These are phyloP conservation scores for Beta macrorhiza DNA, from an alignment of 179 eudicot genomes.

Conservation along the genomic window DNA sequence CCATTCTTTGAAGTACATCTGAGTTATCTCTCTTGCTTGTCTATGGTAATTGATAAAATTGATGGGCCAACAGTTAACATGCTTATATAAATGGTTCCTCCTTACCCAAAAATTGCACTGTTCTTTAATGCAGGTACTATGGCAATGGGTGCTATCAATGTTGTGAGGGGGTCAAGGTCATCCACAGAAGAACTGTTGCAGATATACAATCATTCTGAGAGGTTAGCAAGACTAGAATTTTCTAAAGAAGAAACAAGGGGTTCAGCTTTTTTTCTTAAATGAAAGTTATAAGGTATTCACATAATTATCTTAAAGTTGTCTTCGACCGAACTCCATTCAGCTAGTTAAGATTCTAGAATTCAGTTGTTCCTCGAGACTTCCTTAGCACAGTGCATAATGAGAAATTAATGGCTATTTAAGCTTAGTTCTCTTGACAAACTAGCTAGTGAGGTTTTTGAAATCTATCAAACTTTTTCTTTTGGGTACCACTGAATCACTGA, in stretches of 20 bases:
- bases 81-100: background rate
- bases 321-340: background rate
- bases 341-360: background rate
- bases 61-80: background rate
- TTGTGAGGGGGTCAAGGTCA: conserved; percentile 94
- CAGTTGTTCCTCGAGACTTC: background rate
- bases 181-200: conserved; percentile 85
- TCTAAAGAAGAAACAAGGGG: background rate
- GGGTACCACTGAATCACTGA: background rate
- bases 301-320: background rate
- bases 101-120: background rate
- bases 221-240: conserved; percentile 42
- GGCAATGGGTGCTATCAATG: conserved; percentile 97
- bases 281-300: background rate
- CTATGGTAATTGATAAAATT: background rate
- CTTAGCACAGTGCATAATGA: background rate
- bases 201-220: conserved; percentile 91
- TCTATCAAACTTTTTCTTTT: background rate
- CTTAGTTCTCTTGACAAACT: background rate
- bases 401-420: background rate
- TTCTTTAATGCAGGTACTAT: conserved; percentile 59
- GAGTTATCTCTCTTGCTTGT: background rate
- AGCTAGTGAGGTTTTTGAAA: background rate
- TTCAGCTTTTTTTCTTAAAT: background rate
- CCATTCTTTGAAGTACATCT: too few species aligned